Base-by-base conservation (phyloP, 1,284 basidiomycete species). In the Leccinum fuscescens region DNA sequence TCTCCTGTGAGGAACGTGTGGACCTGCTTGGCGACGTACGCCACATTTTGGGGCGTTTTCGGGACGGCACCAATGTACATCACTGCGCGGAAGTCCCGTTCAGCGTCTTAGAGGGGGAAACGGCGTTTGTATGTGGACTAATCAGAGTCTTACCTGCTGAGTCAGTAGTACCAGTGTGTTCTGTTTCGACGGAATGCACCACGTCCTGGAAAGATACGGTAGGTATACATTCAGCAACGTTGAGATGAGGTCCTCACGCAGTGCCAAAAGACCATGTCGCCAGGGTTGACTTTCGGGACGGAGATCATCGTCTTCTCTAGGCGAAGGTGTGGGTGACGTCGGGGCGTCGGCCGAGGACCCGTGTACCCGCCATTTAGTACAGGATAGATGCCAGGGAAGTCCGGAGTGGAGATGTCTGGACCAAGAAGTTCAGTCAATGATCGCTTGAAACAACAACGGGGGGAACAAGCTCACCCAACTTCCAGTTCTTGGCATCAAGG, bases 241-340 rank as follows among this genome's bases (percentile, higher is more conserved):
- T 14, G 7, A 8, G 3, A 54, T 51, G 24, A 2, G 12, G 24
- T 3, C 62, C 77, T 54, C 59, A 80, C 84, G 67, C 88, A 90
- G 71, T 94, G 93, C 92, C 92, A 94, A 77, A 92, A 93, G 1
- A 92, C 91, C 71, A 88, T 86, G 69, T 94, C 92, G 2, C 93
- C 93, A 0, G 93, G 92, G 42, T 79, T 77, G 8, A 93, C 90
- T 61, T 79, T 81, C 0, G 90, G 90, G 8, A 90, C 79, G 3
- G 89, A 86, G 3, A 86, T 83, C 89, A 94, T 93, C 1, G 86
- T 88, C 60, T 84, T 73, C 3, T 83, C 81, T 1, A 95, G 80
- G 56, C 79, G 76, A 50, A 95, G 76, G 70, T 96, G 86, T 24
- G 88, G 88, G 67, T 90, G 88, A 4, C 77, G 72, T 49, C 72